These are phyloP conservation scores for Eimeria sp. DNA, from an alignment of 169 alveolate genomes.

Conservation along the genomic window DNA sequence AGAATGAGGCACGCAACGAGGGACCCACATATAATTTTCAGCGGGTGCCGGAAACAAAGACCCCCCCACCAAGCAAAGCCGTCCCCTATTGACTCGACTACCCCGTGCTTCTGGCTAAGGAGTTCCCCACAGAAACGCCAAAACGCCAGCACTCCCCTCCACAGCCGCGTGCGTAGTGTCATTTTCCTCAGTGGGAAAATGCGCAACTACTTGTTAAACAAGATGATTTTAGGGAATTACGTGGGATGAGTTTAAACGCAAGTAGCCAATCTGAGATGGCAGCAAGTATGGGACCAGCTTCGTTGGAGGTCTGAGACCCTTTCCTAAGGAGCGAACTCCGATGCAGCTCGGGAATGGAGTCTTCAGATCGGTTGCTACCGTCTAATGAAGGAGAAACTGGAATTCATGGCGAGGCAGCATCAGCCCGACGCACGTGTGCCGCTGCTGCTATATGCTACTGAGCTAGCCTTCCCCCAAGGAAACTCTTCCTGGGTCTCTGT, in stretches of 20 bases:
- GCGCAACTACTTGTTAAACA: background rate
- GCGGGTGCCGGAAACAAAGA: conserved; percentile 77
- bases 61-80: conserved; percentile 81
- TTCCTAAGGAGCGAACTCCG: background rate
- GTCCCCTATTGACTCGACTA: conserved; percentile 76
- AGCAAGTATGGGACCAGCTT: conserved; percentile 34
- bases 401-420: conserved; percentile 60
- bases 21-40: conserved; percentile 66
- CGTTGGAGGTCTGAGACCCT: conserved; percentile 7
- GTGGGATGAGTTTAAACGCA: conserved; percentile 2
- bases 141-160: conserved; percentile 61
- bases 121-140: conserved; percentile 79
- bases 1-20: conserved; percentile 64
- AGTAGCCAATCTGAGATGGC: conserved; percentile 9
- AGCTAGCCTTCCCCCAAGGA: conserved; percentile 34
- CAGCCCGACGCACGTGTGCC: background rate
- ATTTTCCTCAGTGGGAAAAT: background rate
- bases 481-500: conserved; percentile 58
- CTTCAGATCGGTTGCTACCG: conserved; percentile 44
- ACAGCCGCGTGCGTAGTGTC: conserved; percentile 45
- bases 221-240: too few relatives aligned
- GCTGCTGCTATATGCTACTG: conserved; percentile 29
- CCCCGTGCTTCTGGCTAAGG: conserved; percentile 79
- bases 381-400: background rate
- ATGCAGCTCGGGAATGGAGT: background rate